Percentiles rank a stretch among this genome's conserved stretches.
These are phyloP conservation scores for Nakazawaea ernobii DNA, from an alignment of 805 yeast genomes.

Conservation along the genomic window DNA sequence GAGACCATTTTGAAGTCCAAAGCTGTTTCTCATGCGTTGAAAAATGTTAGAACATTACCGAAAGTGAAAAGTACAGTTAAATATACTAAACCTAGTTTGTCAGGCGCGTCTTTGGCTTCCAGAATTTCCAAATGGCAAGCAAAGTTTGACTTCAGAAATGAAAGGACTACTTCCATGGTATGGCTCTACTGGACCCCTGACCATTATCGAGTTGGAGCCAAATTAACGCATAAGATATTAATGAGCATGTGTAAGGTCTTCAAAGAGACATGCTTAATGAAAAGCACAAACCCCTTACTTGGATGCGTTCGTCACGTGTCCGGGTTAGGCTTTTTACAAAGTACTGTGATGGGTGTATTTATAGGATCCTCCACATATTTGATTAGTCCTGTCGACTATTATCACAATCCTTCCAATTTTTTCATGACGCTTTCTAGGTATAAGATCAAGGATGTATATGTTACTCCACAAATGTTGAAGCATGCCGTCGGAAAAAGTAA, in stretches of 20 bases:
- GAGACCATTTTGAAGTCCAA: slow-evolving; percentile 67
- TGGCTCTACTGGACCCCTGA: slow-evolving; percentile 74
- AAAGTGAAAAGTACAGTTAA: slow-evolving; percentile 65
- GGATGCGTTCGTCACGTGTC: slow-evolving; percentile 82
- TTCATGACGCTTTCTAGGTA: slow-evolving; percentile 66
- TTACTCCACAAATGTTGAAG: slow-evolving; percentile 77
- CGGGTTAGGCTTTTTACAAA: slow-evolving; percentile 85
- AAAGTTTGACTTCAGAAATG: slow-evolving; percentile 30
- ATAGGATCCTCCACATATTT: slow-evolving; percentile 82
- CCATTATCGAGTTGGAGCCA: slow-evolving; percentile 55
- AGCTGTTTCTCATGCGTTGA: slow-evolving; percentile 53
- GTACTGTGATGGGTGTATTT: slow-evolving; percentile 79
- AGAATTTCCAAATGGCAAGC: slow-evolving; percentile 39
- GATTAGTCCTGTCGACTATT: slow-evolving; percentile 72
- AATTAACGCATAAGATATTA: slow-evolving; percentile 54
- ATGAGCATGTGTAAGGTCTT: slow-evolving; percentile 79
- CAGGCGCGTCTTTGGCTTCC: slow-evolving; percentile 34
- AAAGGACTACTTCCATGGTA: slow-evolving; percentile 45
- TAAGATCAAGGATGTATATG: slow-evolving; percentile 79
- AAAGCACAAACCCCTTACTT: slow-evolving; percentile 63
- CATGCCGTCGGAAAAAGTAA: slow-evolving; percentile 59
- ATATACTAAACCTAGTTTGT: slow-evolving; percentile 34
- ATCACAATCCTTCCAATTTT: slow-evolving; percentile 66
- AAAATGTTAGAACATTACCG: slow-evolving; percentile 36
- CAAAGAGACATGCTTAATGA: slow-evolving; percentile 87